These are phyloP conservation scores for Sporothrix schenckii DNA, from an alignment of 2,329 filamentous ascomycete species.

Conservation along the genomic window DNA sequence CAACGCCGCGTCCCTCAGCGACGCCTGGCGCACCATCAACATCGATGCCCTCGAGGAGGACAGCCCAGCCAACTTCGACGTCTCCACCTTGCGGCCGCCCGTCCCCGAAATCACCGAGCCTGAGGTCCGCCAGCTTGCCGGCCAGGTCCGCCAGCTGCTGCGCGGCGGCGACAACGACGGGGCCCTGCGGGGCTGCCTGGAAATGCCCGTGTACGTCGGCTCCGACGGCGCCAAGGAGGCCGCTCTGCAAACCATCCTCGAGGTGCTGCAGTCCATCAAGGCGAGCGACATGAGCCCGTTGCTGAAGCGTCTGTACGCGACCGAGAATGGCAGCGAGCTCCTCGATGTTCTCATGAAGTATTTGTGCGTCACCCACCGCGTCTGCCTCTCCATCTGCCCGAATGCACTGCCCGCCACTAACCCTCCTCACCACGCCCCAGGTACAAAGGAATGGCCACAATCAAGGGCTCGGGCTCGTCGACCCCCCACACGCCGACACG, in stretches of 20 bases:
- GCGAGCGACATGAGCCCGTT: slow-evolving; percentile 93
- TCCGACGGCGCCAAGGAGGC: slow-evolving; percentile 68
- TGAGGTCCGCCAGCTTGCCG: slow-evolving; percentile 75
- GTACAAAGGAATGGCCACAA: slow-evolving; percentile 83
- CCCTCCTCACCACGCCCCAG: slow-evolving; percentile 48
- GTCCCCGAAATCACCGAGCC: slow-evolving; percentile 73
- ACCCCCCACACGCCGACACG: slow-evolving; percentile 53
- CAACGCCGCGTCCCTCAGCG: slow-evolving; percentile 61
- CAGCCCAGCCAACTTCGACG: slow-evolving; percentile 88
- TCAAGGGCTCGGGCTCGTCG: slow-evolving; percentile 41
- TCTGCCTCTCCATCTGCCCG: neutral
- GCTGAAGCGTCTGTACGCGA: slow-evolving; percentile 76
- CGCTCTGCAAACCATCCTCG: slow-evolving; percentile 83
- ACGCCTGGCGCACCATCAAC: slow-evolving; percentile 86
- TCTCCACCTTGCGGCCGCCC: slow-evolving; percentile 77
- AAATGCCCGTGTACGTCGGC: slow-evolving; percentile 77
- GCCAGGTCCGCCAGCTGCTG: slow-evolving; percentile 84
- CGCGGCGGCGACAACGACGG: slow-evolving; percentile 86
- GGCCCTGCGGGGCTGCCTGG: slow-evolving; percentile 78
- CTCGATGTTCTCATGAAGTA: slow-evolving; percentile 98
- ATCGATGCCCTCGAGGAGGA: slow-evolving; percentile 90
- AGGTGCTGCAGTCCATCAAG: slow-evolving; percentile 94
- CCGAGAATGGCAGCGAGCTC: slow-evolving; percentile 78
- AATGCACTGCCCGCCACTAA: neutral
- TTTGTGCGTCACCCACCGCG: slow-evolving; percentile 62